These are phyloP conservation scores for grape (Vitis vinifera) DNA, from an alignment of 164 flowering plant genomes.

Conservation along the genomic window ASM3070453v1 NC_081818.1:23987501-23988000, in stretches of 20 bases:
- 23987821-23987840: conserved; percentile 70
- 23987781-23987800: conserved; percentile 29
- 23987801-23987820: conserved; percentile 62
- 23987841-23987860: conserved; percentile 46
- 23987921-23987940: conserved; percentile 26
- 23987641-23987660: conserved; percentile 86
- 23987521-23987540: conserved; percentile 23
- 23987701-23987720: conserved; percentile 82
- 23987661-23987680: conserved; percentile 93
- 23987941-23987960: conserved; percentile 24
- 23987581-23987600: conserved; percentile 19
- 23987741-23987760: conserved; percentile 23
- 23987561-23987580: conserved; percentile 28
- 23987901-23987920: conserved; percentile 35
- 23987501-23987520: conserved; percentile 16
- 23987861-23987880: conserved; percentile 29
- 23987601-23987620: conserved; percentile 37
- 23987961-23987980: conserved; percentile 26
- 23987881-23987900: conserved; percentile 29
- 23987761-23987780: conserved; percentile 26
- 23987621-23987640: conserved; percentile 69
- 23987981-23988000: conserved; percentile 18
- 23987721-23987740: conserved; percentile 62
- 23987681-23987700: conserved; percentile 68
- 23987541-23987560: conserved; percentile 21